Conservation (phyloP, 495 filamentous ascomycete genomes). For the Platismatia glauca region DNA sequence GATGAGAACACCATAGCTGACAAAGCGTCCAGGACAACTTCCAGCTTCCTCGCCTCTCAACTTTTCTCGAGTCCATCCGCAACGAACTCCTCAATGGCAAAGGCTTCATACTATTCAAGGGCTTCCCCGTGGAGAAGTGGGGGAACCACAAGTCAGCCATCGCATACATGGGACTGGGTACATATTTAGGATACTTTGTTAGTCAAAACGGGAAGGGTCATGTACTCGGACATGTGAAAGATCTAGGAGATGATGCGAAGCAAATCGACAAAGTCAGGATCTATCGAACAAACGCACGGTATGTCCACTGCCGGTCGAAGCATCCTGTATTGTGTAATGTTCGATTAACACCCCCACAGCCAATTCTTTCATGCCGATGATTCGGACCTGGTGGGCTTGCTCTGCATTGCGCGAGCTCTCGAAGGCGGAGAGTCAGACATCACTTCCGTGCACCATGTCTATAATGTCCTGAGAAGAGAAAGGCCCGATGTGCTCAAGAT, state of each 20-base stretch:
- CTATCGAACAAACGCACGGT: constrained; percentile 79
- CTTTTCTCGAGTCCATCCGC: constrained; percentile 48
- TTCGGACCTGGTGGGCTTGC: constrained; percentile 72
- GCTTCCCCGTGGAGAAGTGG: constrained; percentile 69
- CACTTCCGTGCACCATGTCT: constrained; percentile 70
- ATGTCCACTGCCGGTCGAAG: constrained; percentile 21
- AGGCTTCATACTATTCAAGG: constrained; percentile 84
- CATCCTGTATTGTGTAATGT: too few species aligned
- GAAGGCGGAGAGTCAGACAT: constrained; percentile 83
- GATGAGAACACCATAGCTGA: neutral
- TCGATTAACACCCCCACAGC: constrained; percentile 22
- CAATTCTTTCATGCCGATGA: constrained; percentile 81
- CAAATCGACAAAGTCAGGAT: constrained; percentile 79
- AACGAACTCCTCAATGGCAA: constrained; percentile 72
- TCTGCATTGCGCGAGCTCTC: constrained; percentile 69
- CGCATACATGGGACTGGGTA: constrained; percentile 86
- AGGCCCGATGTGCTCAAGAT: constrained; percentile 70
- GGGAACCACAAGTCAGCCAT: constrained; percentile 70
- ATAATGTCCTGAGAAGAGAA: constrained; percentile 65
- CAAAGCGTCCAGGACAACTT: constrained; percentile 42
- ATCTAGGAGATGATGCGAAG: constrained; percentile 72
- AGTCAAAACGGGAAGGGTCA: constrained; percentile 83
- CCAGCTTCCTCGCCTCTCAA: constrained; percentile 52
- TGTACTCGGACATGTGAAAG: constrained; percentile 84
- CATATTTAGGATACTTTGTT: constrained; percentile 75